Evolutionary conservation across 2,329 filamentous ascomycete species (phyloP), one percentile per base, ranked within the genome.

Genomic region (Aspergillus sp.): DNA sequence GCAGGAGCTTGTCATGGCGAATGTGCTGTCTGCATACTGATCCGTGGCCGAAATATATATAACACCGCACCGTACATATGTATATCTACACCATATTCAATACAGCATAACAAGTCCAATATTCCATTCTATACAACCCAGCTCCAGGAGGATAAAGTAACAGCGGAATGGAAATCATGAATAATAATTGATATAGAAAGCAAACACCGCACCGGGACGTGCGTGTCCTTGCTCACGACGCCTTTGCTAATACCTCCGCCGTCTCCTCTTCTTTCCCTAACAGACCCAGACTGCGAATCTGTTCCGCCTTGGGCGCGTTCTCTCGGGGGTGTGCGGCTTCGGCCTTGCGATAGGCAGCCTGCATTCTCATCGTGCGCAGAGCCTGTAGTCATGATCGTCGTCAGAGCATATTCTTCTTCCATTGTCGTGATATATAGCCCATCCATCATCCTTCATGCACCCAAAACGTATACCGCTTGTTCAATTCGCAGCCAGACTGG

Each of bases 201-300:
- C 51, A 52, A 52, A 57, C 50, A 58, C 50, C 50, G 48, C 56
- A 54, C 53, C 50, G 51, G 47, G 26, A 42, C 51, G 54, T 52
- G 48, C 47, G 45, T 39, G 43, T 47, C 43, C 45, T 49, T 40
- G 34, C 47, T 56, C 49, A 62, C 46, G 49, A 52, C 36, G 36
- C n/a, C 50, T 59, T 55, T 38, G 52, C 63, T 53, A 76, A 50
- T 41, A 75, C 76, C 63, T 78, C 77, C 64, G 83, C 80, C 47
- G 83, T 80, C 58, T 93, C 86, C 58, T 94, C 86, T 57, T 93
- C 85, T 68, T 88, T 88, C 62, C 85, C 83, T 59, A 97, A 63
- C 55, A 96, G 70, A 40, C 91, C 91, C 52, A 97, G 69, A 67
- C 85, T 89, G 68, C 88, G 79, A 76, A 97, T 94, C 74, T 93